Percentiles rank a stretch among this genome's conserved stretches.
Evolutionary conservation across 805 yeast genomes (phyloP).

Genomic region (Metschnikowia cubensis): DNA sequence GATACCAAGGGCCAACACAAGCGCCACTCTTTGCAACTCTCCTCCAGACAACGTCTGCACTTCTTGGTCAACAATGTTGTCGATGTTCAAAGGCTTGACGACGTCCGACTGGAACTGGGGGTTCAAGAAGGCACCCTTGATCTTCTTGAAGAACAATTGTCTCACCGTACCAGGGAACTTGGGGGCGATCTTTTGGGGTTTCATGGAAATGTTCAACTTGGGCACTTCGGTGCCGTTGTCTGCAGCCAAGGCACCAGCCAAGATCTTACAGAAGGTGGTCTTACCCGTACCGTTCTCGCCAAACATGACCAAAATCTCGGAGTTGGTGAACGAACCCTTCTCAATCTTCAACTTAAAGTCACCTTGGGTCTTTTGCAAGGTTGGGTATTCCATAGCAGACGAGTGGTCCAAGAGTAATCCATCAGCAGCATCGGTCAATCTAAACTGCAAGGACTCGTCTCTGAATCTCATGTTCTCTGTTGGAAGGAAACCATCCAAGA

Average conservation of each 20-base stretch:
- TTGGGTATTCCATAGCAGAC: constrained; percentile 71
- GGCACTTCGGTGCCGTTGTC: constrained; percentile 81
- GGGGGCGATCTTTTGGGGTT: constrained; percentile 99
- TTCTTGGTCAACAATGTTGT: constrained; percentile 94
- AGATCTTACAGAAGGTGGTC: constrained; percentile 91
- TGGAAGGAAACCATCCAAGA: constrained; percentile 96
- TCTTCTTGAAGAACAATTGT: constrained; percentile 94
- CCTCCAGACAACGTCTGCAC: constrained; percentile 98
- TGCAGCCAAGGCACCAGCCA: constrained; percentile 90
- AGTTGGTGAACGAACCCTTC: constrained; percentile 88
- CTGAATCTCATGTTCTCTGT: constrained; percentile 96
- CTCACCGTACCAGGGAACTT: constrained; percentile 98
- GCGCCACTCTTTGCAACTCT: constrained; percentile 99
- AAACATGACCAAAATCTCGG: constrained; percentile 98
- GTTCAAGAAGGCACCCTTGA: constrained; percentile 86
- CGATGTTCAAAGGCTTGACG: constrained; percentile 89
- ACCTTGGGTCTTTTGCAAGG: constrained; percentile 89
- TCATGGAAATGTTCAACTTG: constrained; percentile 89
- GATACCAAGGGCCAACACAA: constrained; percentile 88
- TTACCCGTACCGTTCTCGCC: constrained; percentile 99
- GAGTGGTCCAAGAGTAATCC: constrained; percentile 71
- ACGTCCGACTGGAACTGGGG: constrained; percentile 99
- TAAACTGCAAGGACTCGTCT: constrained; percentile 90
- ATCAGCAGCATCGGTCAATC: constrained; percentile 87
- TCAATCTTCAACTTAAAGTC: constrained; percentile 84